Evolutionary conservation across 2,329 filamentous ascomycete species (phyloP).

Genomic region (Allantophomopsis cytisporea): DNA sequence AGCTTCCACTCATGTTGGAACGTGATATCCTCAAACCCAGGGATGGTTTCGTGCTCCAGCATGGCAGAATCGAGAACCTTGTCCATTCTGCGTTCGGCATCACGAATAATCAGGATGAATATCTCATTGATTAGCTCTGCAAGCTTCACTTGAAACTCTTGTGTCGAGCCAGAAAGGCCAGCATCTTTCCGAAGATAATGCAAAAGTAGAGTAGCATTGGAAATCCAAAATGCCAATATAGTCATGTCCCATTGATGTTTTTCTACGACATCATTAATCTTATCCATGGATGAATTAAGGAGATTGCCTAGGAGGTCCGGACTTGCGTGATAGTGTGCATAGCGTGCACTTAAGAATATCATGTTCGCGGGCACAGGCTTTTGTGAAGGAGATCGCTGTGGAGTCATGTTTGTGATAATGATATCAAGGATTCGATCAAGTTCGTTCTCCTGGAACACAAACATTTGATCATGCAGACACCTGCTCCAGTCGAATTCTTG

Average conservation of each 20-base stretch:
- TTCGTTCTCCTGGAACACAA: conserved; percentile 94
- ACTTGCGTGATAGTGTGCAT: conserved; percentile 92
- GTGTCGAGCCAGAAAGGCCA: conserved; percentile 67
- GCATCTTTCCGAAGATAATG: conserved; percentile 95
- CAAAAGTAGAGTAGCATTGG: conserved; percentile 85
- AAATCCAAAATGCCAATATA: conserved; percentile 96
- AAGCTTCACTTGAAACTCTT: conserved; percentile 83
- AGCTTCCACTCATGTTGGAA: conserved; percentile 99
- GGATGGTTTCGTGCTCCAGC: conserved; percentile 96
- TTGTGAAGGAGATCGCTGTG: conserved; percentile 87
- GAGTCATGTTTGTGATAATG: conserved; percentile 95
- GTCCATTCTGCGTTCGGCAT: conserved; percentile 90
- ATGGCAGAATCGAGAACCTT: conserved; percentile 89
- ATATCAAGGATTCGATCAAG: conserved; percentile 86
- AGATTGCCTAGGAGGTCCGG: conserved; percentile 70
- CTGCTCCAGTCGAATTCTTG: conserved; percentile 94
- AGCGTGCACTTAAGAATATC: conserved; percentile 87
- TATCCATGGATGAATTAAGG: conserved; percentile 78
- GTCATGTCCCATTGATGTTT: conserved; percentile 98
- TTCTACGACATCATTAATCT: conserved; percentile 96
- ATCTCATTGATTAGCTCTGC: conserved; percentile 96
- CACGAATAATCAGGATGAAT: conserved; percentile 91
- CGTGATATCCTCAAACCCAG: conserved; percentile 88
- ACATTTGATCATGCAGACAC: conserved; percentile 97
- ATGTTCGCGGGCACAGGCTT: conserved; percentile 97